Conservation (phyloP, 495 filamentous ascomycete species). For the Penicillium fimorum region DNA sequence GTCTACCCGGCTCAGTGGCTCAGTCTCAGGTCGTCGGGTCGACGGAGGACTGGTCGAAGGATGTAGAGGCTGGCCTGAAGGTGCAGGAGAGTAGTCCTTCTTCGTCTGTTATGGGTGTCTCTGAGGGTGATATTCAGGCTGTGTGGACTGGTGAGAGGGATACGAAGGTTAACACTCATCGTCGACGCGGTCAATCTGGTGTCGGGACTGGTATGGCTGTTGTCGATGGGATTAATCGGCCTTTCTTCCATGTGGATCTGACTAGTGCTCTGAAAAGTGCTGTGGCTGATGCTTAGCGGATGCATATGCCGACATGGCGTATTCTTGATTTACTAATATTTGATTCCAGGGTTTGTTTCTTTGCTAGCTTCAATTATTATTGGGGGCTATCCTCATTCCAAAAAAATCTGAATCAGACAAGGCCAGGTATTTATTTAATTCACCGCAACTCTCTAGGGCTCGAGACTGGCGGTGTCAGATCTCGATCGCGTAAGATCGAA, state of each 20-base stretch:
- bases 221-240: slow-evolving; percentile 67
- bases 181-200: slow-evolving; percentile 55
- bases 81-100: slow-evolving; percentile 8
- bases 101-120: slow-evolving; percentile 12
- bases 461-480: slow-evolving; percentile 8
- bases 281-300: slow-evolving; percentile 56
- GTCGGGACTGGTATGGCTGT: slow-evolving; percentile 20
- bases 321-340: background rate
- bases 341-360: background rate
- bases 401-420: background rate
- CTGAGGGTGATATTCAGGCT: slow-evolving; percentile 16
- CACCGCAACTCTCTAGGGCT: background rate
- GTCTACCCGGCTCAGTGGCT: background rate
- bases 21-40: background rate
- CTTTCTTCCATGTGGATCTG: slow-evolving; percentile 88
- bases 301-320: background rate
- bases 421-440: background rate
- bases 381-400: background rate
- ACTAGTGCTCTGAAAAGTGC: slow-evolving; percentile 87
- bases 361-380: background rate
- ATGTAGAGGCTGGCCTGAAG: slow-evolving; percentile 41
- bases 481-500: background rate
- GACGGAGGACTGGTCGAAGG: slow-evolving; percentile 33
- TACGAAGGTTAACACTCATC: slow-evolving; percentile 2
- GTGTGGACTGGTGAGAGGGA: background rate